Conservation (phyloP, 306 rosid species). For the Lathyrus oleraceus region DNA sequence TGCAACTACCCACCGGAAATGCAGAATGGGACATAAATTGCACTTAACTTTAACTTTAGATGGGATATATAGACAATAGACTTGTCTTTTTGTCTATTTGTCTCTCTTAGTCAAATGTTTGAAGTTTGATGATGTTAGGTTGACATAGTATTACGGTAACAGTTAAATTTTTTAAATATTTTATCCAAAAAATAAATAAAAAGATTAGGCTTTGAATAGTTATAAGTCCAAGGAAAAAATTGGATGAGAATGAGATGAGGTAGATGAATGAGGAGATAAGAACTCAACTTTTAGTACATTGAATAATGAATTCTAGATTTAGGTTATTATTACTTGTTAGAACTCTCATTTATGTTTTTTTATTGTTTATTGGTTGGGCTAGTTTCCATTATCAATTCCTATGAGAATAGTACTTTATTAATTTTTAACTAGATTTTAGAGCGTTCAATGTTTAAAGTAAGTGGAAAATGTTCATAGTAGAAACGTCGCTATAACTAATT, state of each 20-base stretch:
- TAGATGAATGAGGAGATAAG: conserved; percentile 3
- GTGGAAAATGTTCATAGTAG: background rate
- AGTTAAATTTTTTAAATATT: no score
- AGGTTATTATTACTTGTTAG: background rate
- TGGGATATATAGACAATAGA: background rate
- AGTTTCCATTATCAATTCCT: background rate
- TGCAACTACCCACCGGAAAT: conserved; percentile 65
- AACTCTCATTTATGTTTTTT: background rate
- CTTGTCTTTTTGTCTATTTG: background rate
- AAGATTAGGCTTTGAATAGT: background rate
- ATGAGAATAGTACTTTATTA: background rate
- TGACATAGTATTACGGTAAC: background rate
- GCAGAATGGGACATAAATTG: conserved; percentile 41
- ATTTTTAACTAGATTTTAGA: background rate
- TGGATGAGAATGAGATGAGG: conserved; percentile 27
- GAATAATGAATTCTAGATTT: background rate
- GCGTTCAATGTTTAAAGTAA: background rate
- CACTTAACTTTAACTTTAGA: background rate
- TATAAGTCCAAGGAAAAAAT: background rate
- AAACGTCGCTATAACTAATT: background rate
- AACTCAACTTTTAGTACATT: background rate
- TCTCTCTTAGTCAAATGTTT: conserved; percentile 4
- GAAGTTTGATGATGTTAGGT: background rate
- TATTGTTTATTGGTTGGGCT: background rate
- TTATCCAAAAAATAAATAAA: background rate